Evolutionary conservation across 371 early-diverging fungal species (phyloP).

Genomic region (Batkoa obscura): DNA sequence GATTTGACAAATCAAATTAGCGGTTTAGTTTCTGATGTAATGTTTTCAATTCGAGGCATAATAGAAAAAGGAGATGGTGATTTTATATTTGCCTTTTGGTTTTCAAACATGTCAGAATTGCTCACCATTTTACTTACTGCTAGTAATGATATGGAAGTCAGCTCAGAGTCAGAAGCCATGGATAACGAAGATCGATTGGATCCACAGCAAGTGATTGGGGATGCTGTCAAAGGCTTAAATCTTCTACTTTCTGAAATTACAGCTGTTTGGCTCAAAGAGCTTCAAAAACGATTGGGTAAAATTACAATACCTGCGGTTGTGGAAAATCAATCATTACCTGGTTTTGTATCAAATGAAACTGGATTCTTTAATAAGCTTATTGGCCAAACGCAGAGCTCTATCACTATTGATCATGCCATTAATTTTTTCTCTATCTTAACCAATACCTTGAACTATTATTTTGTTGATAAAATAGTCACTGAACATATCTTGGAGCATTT

Average conservation of each 20-base stretch:
- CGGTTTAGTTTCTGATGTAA: slow-evolving; percentile 58
- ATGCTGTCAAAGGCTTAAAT: slow-evolving; percentile 7
- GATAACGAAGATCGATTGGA: background rate
- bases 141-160: slow-evolving; percentile 1
- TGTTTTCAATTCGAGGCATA: slow-evolving; percentile 64
- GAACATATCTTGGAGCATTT: slow-evolving; percentile 77
- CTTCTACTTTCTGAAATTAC: slow-evolving; percentile 2
- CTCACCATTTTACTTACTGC: slow-evolving; percentile 15
- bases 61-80: slow-evolving; percentile 49
- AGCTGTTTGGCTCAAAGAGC: slow-evolving; percentile 73
- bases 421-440: slow-evolving; percentile 77
- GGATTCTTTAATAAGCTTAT: slow-evolving; percentile 68
- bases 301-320: slow-evolving; percentile 88
- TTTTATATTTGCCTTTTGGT: slow-evolving; percentile 67
- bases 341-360: slow-evolving; percentile 74
- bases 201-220: background rate
- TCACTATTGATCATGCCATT: slow-evolving; percentile 78
- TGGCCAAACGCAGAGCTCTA: slow-evolving; percentile 45
- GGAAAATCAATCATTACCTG: slow-evolving; percentile 77
- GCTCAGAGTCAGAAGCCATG: background rate
- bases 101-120: slow-evolving; percentile 85
- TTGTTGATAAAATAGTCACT: slow-evolving; percentile 44
- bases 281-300: slow-evolving; percentile 79
- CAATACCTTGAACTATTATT: slow-evolving; percentile 87
- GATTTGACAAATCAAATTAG: slow-evolving; percentile 64